phyloP scores from a whole-genome alignment of 75 land plant genomes.

The Pinus tabuliformis region DNA sequence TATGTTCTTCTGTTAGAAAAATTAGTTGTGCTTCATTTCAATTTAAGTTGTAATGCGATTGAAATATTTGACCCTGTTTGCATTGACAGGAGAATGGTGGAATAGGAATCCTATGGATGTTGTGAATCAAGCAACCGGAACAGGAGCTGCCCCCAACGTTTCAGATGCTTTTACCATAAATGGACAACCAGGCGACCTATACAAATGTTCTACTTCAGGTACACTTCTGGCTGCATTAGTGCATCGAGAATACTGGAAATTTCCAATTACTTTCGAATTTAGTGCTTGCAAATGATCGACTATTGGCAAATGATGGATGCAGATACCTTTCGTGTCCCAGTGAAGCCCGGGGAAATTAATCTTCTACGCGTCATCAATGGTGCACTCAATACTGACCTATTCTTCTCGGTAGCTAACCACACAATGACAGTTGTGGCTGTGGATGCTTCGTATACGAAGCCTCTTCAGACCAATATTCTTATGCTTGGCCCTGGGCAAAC shows the following conservation, averaged over 20 bases:
- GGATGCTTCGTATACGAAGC: slow-evolving; percentile 10
- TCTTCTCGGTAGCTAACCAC: slow-evolving; percentile 9
- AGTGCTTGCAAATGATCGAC: no score
- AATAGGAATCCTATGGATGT: slow-evolving; percentile 75
- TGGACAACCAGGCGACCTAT: no score
- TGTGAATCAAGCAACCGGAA: background rate
- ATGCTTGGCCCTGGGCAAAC: slow-evolving; percentile 58
- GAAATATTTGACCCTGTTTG: background rate
- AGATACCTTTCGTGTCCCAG: no score
- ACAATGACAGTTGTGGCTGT: slow-evolving; percentile 13
- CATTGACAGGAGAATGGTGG: slow-evolving; percentile 86
- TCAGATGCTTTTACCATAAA: no score
- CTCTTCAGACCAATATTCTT: slow-evolving; percentile 21
- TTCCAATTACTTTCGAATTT: no score
- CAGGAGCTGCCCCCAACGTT: no score
- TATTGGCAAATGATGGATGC: no score
- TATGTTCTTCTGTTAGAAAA: slow-evolving; percentile 30
- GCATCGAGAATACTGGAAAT: slow-evolving; percentile 52
- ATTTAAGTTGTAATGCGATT: slow-evolving; percentile 9
- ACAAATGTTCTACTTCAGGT: no score
- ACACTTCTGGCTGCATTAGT: slow-evolving; percentile 1
- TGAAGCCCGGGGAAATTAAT: no score
- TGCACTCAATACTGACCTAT: no score
- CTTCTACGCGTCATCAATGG: no score
- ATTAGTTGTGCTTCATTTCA: slow-evolving; percentile 34